Conservation (phyloP, 2,329 filamentous ascomycete species). For the Triangularia setosa region DNA sequence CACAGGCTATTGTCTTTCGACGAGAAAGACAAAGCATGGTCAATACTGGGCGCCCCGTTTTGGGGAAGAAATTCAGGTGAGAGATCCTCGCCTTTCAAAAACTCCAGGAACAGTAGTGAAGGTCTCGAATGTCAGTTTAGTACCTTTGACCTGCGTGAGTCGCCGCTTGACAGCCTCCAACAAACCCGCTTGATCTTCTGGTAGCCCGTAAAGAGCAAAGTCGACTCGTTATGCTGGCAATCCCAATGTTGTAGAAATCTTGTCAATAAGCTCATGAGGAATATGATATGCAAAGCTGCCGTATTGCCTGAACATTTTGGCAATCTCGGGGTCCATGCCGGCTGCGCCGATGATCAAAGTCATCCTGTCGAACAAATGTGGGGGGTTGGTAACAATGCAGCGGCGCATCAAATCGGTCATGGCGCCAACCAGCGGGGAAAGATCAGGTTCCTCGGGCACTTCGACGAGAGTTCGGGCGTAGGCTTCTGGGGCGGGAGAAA, state of each 20-base stretch:
- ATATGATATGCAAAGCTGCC: background rate
- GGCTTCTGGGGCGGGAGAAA: slow-evolving; percentile 3
- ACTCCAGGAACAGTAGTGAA: background rate
- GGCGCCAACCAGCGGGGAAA: slow-evolving; percentile 28
- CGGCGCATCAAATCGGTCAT: slow-evolving; percentile 22
- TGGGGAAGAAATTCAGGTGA: slow-evolving; percentile 7
- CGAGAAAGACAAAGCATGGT: background rate
- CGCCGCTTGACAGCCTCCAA: slow-evolving; percentile 1
- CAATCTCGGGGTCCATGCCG: background rate
- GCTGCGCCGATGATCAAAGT: slow-evolving; percentile 2
- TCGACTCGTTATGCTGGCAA: background rate
- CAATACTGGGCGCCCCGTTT: slow-evolving; percentile 3
- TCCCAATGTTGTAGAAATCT: background rate
- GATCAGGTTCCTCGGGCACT: slow-evolving; percentile 20
- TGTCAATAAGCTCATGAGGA: background rate
- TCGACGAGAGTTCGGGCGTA: slow-evolving; percentile 5
- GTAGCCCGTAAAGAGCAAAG: slow-evolving; percentile 1
- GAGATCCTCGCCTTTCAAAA: slow-evolving; percentile 9
- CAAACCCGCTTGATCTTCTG: background rate
- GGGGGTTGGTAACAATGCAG: slow-evolving; percentile 37
- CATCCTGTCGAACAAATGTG: slow-evolving; percentile 35
- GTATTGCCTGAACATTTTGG: background rate
- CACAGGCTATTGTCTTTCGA: background rate
- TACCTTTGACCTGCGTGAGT: background rate
- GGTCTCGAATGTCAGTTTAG: background rate